Conservation (phyloP, 2,329 filamentous ascomycete species). For the Hymenoscyphus repandus region DNA sequence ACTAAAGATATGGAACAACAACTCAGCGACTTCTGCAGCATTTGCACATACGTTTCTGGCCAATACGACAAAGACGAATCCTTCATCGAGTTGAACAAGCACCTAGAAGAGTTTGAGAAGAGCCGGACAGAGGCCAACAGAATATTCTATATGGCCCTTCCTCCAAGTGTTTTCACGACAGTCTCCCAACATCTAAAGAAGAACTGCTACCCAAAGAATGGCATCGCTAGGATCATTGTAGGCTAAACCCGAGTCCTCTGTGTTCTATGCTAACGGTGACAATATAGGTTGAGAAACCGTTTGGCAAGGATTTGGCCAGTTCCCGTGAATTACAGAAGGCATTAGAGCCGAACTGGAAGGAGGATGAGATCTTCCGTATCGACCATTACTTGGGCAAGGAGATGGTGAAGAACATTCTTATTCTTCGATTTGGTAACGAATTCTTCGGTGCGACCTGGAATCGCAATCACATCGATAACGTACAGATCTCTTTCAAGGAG, state of each 20-base stretch:
- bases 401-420: conserved; percentile 99
- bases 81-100: conserved; percentile 78
- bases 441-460: conserved; percentile 99
- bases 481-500: conserved; percentile 99
- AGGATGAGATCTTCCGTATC: conserved; percentile 98
- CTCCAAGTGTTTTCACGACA: conserved; percentile 95
- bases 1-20: conserved; percentile 97
- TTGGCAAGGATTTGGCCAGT: conserved; percentile 92
- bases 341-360: conserved; percentile 94
- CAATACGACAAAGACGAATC: conserved; percentile 98
- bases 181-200: conserved; percentile 96
- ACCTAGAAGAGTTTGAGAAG: conserved; percentile 80
- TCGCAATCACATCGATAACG: conserved; percentile 97
- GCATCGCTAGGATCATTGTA: conserved; percentile 91
- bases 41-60: conserved; percentile 92
- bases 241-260: conserved; percentile 29
- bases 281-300: conserved; percentile 90
- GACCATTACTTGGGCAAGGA: conserved; percentile 99
- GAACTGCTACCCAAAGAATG: conserved; percentile 89
- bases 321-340: conserved; percentile 93
- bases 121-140: conserved; percentile 79
- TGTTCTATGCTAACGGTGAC: conserved; percentile 18
- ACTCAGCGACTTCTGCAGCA: conserved; percentile 78
- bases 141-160: conserved; percentile 98
- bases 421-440: conserved; percentile 95